Evolutionary conservation across 768 basidiomycete species (phyloP).

Genomic region (Russula dissimulans): DNA sequence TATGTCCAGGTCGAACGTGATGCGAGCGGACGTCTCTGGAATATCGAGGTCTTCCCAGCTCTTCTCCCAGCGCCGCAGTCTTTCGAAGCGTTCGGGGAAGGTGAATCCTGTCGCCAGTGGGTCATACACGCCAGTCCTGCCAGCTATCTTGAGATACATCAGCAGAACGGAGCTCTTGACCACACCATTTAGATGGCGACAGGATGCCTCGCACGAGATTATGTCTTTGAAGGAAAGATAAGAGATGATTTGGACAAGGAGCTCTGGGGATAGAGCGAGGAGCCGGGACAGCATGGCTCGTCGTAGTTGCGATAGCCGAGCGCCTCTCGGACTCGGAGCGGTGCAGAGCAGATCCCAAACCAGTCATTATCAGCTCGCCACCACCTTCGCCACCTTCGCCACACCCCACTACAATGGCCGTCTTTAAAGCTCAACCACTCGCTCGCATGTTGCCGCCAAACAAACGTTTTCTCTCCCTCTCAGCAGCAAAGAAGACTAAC

Average conservation of each 20-base stretch:
- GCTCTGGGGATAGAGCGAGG: conserved; percentile 13
- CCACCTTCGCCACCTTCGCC: background rate
- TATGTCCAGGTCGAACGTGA: conserved; percentile 12
- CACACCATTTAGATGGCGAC: conserved; percentile 10
- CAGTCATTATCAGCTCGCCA: too few species aligned
- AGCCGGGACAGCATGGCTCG: conserved; percentile 1
- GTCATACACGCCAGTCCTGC: conserved; percentile 14
- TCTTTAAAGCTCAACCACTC: background rate
- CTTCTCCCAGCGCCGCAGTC: conserved; percentile 9
- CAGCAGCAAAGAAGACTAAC: too few species aligned
- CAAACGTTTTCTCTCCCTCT: background rate
- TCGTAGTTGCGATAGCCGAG: conserved; percentile 1
- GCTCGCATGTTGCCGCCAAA: background rate
- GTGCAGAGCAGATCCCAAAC: too few species aligned
- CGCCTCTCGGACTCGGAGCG: background rate
- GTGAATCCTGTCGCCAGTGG: conserved; percentile 6
- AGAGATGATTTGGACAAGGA: conserved; percentile 15
- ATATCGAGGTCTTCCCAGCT: conserved; percentile 15
- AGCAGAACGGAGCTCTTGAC: conserved; percentile 14
- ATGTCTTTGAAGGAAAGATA: conserved; percentile 14
- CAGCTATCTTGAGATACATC: conserved; percentile 13
- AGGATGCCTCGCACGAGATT: conserved; percentile 12
- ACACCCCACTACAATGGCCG: background rate
- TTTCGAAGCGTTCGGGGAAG: conserved; percentile 14
- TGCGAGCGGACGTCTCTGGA: conserved; percentile 1